phyloP scores from a whole-genome alignment of 176 grass and related monocot genomes.

The Saccharum officinarum region DNA sequence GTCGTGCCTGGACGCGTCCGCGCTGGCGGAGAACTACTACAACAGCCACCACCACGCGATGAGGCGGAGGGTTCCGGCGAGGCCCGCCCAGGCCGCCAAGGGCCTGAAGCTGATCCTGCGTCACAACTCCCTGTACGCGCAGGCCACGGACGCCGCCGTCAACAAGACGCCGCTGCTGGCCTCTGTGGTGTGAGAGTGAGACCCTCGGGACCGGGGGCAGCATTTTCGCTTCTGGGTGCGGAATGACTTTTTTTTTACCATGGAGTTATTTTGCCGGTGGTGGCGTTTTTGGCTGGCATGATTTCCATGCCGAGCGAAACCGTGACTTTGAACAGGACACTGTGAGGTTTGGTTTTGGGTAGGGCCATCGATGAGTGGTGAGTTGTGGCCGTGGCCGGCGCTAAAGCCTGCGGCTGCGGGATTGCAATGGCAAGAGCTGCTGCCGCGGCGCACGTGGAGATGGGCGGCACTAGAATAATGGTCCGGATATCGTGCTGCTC shows the following conservation, averaged over 20 bases:
- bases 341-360: not conserved
- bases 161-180: not conserved
- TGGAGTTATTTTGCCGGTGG: not conserved
- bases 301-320: conserved; percentile 19
- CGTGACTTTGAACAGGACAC: not conserved
- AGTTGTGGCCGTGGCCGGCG: too few relatives aligned
- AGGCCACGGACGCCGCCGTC: conserved; percentile 17
- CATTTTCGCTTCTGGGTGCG: not conserved
- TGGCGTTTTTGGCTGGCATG: not conserved
- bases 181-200: not conserved
- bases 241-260: not conserved
- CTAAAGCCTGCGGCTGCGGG: too few relatives aligned
- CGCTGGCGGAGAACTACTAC: conserved; percentile 57
- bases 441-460: conserved; percentile 21
- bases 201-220: too few relatives aligned
- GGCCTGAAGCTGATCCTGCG: conserved; percentile 90
- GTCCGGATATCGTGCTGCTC: not conserved
- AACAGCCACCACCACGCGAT: conserved; percentile 45
- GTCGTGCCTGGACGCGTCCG: conserved; percentile 44
- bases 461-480: too few relatives aligned
- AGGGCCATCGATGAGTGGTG: not conserved
- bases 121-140: conserved; percentile 58
- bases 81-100: conserved; percentile 49
- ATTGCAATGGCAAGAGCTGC: not conserved
- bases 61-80: conserved; percentile 17